These are phyloP conservation scores for Ogataea corticis DNA, from an alignment of 805 yeast genomes.

Conservation along the genomic window DNA sequence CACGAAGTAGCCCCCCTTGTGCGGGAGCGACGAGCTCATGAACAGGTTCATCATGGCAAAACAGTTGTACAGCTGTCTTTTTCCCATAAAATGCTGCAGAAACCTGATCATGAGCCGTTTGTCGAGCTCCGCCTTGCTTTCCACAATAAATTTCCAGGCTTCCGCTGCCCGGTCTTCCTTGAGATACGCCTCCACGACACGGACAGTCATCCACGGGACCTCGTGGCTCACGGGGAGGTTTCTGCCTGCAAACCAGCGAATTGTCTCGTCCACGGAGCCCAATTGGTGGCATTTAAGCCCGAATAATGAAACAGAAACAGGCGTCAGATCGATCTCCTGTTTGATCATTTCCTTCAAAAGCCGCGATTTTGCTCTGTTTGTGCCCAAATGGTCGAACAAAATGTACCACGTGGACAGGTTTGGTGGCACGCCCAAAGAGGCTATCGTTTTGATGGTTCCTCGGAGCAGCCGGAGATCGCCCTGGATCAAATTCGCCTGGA, in stretches of 20 bases:
- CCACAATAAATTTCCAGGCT: slow-evolving; percentile 6
- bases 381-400: slow-evolving; percentile 1
- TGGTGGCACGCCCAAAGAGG: neutral
- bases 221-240: neutral
- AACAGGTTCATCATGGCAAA: slow-evolving; percentile 8
- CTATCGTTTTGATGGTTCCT: neutral
- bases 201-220: neutral
- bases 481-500: neutral
- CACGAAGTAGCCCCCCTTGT: neutral
- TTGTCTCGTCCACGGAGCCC: neutral
- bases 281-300: neutral
- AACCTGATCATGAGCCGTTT: neutral
- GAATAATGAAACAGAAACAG: neutral
- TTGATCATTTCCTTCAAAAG: neutral
- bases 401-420: slow-evolving; percentile 10
- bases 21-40: neutral
- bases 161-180: neutral
- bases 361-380: neutral
- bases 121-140: neutral
- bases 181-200: neutral
- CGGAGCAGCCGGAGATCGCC: neutral
- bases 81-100: slow-evolving; percentile 2
- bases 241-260: slow-evolving; percentile 3
- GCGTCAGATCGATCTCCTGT: neutral
- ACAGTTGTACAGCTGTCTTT: slow-evolving; percentile 5